Evolutionary conservation across 345 rosid genomes (phyloP), one percentile per base, ranked within the genome.

Genomic region (Barbarea vulgaris): DNA sequence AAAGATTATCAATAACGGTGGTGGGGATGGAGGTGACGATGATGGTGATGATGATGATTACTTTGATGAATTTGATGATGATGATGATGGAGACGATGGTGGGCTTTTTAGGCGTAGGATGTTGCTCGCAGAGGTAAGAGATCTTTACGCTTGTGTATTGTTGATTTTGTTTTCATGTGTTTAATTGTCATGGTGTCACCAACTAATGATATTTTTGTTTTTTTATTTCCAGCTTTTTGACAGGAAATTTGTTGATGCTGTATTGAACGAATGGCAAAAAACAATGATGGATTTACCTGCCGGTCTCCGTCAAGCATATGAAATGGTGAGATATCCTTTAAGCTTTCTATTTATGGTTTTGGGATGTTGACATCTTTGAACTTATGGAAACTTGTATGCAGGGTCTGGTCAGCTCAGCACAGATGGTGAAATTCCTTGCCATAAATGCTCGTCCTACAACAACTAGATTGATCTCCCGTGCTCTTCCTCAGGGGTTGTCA

Each of bases 331-430:
- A 39, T 64, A 17, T 51, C 31, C 69, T 63, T 47, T 14, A 72
- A 59, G 57, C 44, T 57, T 67, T 50, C 10, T 50, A 72, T 47
- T 69, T 21, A 54, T 44, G 46, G 77, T 53, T 30, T 69, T 61
- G 12, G 15, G 56, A 28, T 75, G 14, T 30, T 70, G 73, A 22
- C 48, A 36, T 36, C 22, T 63, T 55, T 33, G 27, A 73, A 70
- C 71, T 79, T 44, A 87, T 48, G 57, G 53, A 42, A 70, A 65
- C 59, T 82, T 80, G 60, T 59, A 64, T 84, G 24, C 85, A 95
- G 99, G 98, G 99, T 75, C 83, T 95, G 82, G 93, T 95, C 79
- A 95, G 99, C 86, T 95, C 98, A 8, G 96, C 98, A 56, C 98
- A 95, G 81, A 85, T 95, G 96, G 96, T 90, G 44, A 90, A 80